Base-by-base conservation (phyloP, 768 basidiomycete genomes). In the Rhodotorula paludigena region DNA sequence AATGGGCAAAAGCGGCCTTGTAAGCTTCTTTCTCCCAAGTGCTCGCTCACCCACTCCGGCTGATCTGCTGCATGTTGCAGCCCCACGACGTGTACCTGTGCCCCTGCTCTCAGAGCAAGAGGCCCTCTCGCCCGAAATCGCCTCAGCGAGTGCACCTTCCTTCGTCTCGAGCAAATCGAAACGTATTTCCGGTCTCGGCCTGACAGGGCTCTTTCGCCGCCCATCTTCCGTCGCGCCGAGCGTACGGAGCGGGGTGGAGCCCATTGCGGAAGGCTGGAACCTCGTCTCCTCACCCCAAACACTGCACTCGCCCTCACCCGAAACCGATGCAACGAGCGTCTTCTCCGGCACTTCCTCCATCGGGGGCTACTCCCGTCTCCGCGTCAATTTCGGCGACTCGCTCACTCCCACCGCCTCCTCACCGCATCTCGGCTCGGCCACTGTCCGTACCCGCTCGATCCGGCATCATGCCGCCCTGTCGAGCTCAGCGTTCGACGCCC, bases 401-500 rank as follows among this genome's bases (percentile, higher is more conserved):
- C 5, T 23, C 33, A 3, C 36, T 6, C 21, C 8, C 38, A 9
- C 30, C 15, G 20, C 9, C 35, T 18, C 53, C 15, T 18, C 65
- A 30, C 33, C 16, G 28, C 1, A 30, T 33, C 16, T 11, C 56
- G 23, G 15, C 28, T 30, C 21, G 53, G 2, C 49, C 20, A n/a
- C 59, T 0, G 28, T 54, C 36, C 67, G 68, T 10, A 56, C 54
- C 7, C 42, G 68, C 25, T 61, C 69, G 21, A 48, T 66, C 28
- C 45, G 60, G 10, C 52, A 59, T 20, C 69, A 71, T 15, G 57
- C 69, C 1, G 69, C 52, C 3, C 8, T 66, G 21, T 23, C 56
- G 9, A 57, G 56, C n/a, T 53, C 64, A 21, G 44, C 69, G 8
- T 44, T 66, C 5, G 54, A 53, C 32, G 21, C 55, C 5, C 53